A percentile compares a stretch with the other conserved stretches of the same genome.
phyloP scores from a whole-genome alignment of 2,329 filamentous ascomycete species.

The Pseudogymnoascus sp. region DNA sequence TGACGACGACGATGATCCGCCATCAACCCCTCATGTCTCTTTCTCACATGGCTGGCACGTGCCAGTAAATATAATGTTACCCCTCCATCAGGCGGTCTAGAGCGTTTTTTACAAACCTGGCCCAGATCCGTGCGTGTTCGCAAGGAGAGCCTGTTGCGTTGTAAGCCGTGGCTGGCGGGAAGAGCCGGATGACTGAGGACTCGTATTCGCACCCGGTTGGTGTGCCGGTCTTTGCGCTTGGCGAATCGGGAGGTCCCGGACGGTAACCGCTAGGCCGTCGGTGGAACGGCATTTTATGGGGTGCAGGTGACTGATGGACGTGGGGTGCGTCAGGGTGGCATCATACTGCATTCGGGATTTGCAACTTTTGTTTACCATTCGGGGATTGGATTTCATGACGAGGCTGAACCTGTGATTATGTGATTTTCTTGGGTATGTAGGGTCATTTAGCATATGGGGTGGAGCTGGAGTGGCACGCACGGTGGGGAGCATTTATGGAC shows the following conservation, averaged over 20 bases:
- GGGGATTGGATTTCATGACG: neutral
- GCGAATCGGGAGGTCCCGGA: slow-evolving; percentile 1
- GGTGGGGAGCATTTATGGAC: neutral
- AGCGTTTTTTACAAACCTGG: neutral
- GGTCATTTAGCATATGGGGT: neutral
- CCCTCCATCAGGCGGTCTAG: neutral
- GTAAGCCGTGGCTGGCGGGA: neutral
- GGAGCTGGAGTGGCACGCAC: neutral
- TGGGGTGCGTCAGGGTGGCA: neutral
- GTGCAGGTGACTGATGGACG: neutral
- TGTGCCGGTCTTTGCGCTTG: neutral
- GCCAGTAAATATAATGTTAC: neutral
- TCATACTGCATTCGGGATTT: neutral
- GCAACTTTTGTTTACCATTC: neutral
- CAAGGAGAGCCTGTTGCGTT: neutral
- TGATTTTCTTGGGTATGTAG: neutral
- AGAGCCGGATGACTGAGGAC: neutral
- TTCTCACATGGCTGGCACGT: neutral
- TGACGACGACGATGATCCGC: neutral
- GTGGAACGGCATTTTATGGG: neutral
- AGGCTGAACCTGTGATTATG: neutral
- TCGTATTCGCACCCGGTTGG: slow-evolving; percentile 2
- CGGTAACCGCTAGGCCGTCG: neutral
- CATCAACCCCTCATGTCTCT: neutral
- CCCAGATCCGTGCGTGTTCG: neutral